Conservation (phyloP, 306 rosid species). For the Cicer arietinum region DNA sequence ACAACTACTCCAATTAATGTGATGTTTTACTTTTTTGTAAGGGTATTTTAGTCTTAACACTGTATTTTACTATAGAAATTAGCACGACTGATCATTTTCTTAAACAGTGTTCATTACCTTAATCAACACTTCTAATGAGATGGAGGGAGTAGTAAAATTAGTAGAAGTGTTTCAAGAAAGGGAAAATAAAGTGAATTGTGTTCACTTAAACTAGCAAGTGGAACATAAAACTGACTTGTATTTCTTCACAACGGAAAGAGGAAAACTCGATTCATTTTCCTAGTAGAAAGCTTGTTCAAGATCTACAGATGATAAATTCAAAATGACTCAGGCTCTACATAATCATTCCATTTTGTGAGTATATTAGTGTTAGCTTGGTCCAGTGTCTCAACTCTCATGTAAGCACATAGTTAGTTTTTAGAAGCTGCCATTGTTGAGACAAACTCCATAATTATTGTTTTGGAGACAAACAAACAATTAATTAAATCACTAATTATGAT, state of each 20-base stretch:
- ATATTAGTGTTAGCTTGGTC: too few species aligned
- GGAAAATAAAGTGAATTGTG: background rate
- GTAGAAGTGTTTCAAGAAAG: conserved; percentile 14
- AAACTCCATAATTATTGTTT: too few species aligned
- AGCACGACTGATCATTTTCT: background rate
- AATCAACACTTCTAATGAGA: background rate
- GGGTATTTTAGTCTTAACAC: background rate
- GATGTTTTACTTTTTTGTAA: background rate
- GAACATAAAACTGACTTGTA: conserved; percentile 21
- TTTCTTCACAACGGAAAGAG: background rate
- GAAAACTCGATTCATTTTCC: background rate
- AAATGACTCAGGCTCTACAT: background rate
- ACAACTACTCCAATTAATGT: background rate
- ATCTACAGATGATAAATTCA: background rate
- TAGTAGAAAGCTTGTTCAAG: background rate
- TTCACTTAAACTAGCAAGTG: conserved; percentile 4
- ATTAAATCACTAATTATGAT: too few species aligned
- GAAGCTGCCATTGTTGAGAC: too few species aligned
- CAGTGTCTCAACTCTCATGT: too few species aligned
- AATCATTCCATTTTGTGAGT: background rate
- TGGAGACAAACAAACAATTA: too few species aligned
- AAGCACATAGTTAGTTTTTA: too few species aligned
- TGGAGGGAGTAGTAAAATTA: conserved; percentile 13
- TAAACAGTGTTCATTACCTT: background rate
- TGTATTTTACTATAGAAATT: background rate